A percentile compares a stretch with the other conserved stretches of the same genome.
phyloP scores from a whole-genome alignment of 148 eudicot genomes.

The Limonium bicolor region DNA sequence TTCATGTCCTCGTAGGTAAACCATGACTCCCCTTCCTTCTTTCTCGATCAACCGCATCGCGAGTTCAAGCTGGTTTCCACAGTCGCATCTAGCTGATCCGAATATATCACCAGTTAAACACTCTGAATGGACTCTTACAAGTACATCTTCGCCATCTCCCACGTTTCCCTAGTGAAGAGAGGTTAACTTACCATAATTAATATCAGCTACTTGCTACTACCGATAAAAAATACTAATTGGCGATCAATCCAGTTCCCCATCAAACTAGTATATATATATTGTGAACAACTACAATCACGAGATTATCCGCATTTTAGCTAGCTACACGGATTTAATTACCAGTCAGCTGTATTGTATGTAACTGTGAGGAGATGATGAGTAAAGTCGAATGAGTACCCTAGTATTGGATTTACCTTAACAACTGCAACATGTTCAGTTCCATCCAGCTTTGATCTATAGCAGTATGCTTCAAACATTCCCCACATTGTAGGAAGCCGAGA shows the following conservation, averaged over 20 bases:
- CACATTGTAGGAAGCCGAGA: slow-evolving; percentile 65
- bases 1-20: slow-evolving; percentile 88
- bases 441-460: slow-evolving; percentile 64
- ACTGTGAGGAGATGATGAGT: no score
- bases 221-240: background rate
- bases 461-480: slow-evolving; percentile 65
- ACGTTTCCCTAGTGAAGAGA: slow-evolving; percentile 43
- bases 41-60: slow-evolving; percentile 72
- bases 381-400: no score
- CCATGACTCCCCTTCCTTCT: slow-evolving; percentile 67
- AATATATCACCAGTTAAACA: slow-evolving; percentile 93
- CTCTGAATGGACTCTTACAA: slow-evolving; percentile 93
- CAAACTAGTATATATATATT: no score
- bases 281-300: no score
- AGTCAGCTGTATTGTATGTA: no score
- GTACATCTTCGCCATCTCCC: slow-evolving; percentile 65
- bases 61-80: slow-evolving; percentile 68
- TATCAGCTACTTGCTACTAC: background rate
- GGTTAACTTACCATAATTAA: background rate
- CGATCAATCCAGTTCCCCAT: no score
- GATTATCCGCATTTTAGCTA: no score
- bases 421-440: slow-evolving; percentile 72
- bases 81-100: slow-evolving; percentile 87
- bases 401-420: slow-evolving; percentile 44
- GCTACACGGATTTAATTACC: no score